These are phyloP conservation scores for Salix arbutifolia DNA, from an alignment of 345 rosid species.

Conservation along the genomic window DNA sequence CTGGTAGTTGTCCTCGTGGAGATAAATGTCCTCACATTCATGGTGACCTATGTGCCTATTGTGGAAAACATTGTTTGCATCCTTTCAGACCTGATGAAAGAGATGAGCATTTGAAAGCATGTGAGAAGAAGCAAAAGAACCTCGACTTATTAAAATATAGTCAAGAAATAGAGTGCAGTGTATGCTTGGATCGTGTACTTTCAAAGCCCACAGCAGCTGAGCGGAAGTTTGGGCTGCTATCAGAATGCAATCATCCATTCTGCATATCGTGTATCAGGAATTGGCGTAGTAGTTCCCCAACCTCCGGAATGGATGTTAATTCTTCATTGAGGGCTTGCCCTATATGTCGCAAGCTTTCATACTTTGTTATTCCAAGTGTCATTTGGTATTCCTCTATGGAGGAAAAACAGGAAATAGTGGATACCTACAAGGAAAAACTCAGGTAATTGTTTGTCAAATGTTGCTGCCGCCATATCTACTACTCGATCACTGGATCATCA, in stretches of 20 bases:
- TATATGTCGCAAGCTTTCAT: slow-evolving; percentile 87
- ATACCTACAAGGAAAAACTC: slow-evolving; percentile 78
- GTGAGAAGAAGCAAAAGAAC: slow-evolving; percentile 72
- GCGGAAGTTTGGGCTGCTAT: slow-evolving; percentile 76
- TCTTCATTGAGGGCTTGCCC: slow-evolving; percentile 85
- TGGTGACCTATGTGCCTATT: slow-evolving; percentile 77
- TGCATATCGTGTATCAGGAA: slow-evolving; percentile 86
- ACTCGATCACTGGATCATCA: not conserved
- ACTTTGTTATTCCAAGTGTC: slow-evolving; percentile 91
- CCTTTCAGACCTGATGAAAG: slow-evolving; percentile 76
- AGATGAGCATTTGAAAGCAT: slow-evolving; percentile 66
- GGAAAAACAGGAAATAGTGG: slow-evolving; percentile 73
- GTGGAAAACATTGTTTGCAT: slow-evolving; percentile 85
- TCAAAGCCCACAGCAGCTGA: slow-evolving; percentile 64
- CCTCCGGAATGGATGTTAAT: slow-evolving; percentile 85
- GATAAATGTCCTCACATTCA: slow-evolving; percentile 78
- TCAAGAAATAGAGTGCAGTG: slow-evolving; percentile 65
- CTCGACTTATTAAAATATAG: slow-evolving; percentile 60
- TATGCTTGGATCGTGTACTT: slow-evolving; percentile 75
- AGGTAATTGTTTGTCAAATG: slow-evolving; percentile 37
- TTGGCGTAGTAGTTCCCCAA: slow-evolving; percentile 80
- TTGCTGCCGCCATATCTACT: not conserved
- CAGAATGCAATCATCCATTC: slow-evolving; percentile 98
- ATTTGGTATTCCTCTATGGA: slow-evolving; percentile 82
- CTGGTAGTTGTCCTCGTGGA: slow-evolving; percentile 78